Conservation (phyloP, 306 rosid genomes). For the Albizia julibrissin region DNA sequence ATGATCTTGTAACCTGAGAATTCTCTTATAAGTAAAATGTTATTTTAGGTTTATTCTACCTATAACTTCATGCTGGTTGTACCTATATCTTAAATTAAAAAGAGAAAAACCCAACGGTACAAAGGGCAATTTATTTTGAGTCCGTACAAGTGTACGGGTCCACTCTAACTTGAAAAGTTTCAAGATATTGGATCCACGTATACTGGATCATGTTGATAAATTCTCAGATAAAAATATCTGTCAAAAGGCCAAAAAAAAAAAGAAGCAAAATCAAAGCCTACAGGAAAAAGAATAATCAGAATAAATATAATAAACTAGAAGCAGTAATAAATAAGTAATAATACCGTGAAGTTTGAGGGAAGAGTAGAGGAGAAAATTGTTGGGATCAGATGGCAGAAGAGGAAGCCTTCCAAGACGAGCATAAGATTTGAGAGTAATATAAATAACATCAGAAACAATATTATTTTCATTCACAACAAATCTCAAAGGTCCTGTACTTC, state of each 20-base stretch:
- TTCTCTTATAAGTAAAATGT: no score
- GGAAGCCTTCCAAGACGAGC: slow-evolving; percentile 75
- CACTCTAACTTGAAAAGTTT: background rate
- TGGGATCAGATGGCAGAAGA: slow-evolving; percentile 50
- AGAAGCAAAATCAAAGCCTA: background rate
- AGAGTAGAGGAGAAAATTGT: slow-evolving; percentile 43
- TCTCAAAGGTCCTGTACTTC: slow-evolving; percentile 75
- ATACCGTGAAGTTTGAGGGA: background rate
- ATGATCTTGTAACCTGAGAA: no score
- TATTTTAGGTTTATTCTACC: no score
- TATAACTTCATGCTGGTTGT: no score
- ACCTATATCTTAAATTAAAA: no score
- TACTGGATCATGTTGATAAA: background rate
- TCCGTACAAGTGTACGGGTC: background rate
- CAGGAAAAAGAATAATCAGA: background rate
- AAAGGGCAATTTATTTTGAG: background rate
- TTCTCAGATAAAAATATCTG: background rate
- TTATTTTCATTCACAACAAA: slow-evolving; percentile 60
- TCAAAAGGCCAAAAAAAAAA: background rate
- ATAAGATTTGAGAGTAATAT: slow-evolving; percentile 60
- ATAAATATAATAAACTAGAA: background rate
- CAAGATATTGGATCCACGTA: background rate
- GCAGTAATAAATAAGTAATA: background rate
- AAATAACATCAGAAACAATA: slow-evolving; percentile 55
- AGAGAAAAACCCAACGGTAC: background rate